Conservation (phyloP, 2,329 filamentous ascomycete species). For the Exophiala sp. region DNA sequence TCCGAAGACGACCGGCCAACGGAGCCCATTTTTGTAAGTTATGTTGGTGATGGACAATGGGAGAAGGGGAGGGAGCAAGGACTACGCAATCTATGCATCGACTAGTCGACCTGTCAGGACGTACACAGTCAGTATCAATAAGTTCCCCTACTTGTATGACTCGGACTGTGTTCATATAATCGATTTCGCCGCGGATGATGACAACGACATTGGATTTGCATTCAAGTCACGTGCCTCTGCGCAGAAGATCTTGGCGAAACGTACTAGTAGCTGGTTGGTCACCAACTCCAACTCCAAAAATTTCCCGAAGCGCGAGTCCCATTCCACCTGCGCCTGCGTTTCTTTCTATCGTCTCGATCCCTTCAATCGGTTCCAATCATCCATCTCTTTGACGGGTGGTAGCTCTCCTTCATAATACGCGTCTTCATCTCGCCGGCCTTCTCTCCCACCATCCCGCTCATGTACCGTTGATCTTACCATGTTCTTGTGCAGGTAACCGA, state of each 20-base stretch:
- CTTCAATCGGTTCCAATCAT: background rate
- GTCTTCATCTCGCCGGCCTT: background rate
- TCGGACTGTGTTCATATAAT: too few relatives aligned
- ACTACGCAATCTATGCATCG: background rate
- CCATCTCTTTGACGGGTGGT: background rate
- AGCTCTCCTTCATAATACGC: background rate
- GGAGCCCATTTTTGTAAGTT: slow-evolving; percentile 14
- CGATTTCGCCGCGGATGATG: too few relatives aligned
- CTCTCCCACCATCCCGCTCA: slow-evolving; percentile 1
- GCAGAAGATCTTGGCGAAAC: too few relatives aligned
- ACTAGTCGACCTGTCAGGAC: too few relatives aligned
- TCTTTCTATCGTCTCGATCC: background rate
- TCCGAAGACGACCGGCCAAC: slow-evolving; percentile 8
- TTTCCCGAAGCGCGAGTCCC: slow-evolving; percentile 1
- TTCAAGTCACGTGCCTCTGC: too few relatives aligned
- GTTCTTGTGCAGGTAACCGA: slow-evolving; percentile 17
- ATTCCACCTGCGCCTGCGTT: background rate
- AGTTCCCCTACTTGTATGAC: too few relatives aligned
- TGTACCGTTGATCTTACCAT: slow-evolving; percentile 9
- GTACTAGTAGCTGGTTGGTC: too few relatives aligned
- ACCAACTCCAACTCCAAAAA: background rate
- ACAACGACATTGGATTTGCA: too few relatives aligned
- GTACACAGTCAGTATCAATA: too few relatives aligned
- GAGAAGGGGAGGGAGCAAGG: background rate
- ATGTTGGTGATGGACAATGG: background rate